phyloP scores from a whole-genome alignment of 768 basidiomycete species.

The Hirschioporus abietinus region DNA sequence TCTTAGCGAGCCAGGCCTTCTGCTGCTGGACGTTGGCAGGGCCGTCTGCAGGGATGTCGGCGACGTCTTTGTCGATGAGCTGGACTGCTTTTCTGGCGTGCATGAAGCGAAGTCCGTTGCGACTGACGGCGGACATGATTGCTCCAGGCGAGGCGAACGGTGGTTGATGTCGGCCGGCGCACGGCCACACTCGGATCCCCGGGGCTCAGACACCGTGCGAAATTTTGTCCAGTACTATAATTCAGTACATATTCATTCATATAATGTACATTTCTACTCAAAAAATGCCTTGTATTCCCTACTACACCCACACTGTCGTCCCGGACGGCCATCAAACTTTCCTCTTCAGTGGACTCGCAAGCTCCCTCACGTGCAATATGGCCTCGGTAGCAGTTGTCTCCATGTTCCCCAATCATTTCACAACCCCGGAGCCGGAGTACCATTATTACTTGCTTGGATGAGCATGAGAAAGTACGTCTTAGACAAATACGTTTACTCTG shows the following conservation, averaged over 20 bases:
- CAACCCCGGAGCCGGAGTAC: no score
- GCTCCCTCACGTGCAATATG: no score
- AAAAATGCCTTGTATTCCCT: no score
- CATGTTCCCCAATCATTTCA: no score
- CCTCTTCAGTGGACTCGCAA: no score
- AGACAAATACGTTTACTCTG: no score
- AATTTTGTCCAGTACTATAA: background rate
- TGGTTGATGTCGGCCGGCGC: background rate
- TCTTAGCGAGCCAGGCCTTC: background rate
- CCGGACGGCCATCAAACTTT: no score
- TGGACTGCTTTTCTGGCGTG: background rate
- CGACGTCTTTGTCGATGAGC: background rate
- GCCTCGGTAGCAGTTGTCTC: no score
- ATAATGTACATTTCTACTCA: background rate
- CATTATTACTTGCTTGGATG: no score
- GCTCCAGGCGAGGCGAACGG: background rate
- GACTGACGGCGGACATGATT: constrained; percentile 1
- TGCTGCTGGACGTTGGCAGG: background rate
- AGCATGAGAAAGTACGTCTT: no score
- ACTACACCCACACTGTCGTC: no score
- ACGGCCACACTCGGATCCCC: background rate
- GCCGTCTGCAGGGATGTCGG: background rate
- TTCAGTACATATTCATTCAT: background rate
- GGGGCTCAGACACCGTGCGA: background rate
- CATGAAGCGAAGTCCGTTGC: background rate